Base-by-base conservation (phyloP, 2,329 filamentous ascomycete genomes). In the Aspergillus uvarum region DNA sequence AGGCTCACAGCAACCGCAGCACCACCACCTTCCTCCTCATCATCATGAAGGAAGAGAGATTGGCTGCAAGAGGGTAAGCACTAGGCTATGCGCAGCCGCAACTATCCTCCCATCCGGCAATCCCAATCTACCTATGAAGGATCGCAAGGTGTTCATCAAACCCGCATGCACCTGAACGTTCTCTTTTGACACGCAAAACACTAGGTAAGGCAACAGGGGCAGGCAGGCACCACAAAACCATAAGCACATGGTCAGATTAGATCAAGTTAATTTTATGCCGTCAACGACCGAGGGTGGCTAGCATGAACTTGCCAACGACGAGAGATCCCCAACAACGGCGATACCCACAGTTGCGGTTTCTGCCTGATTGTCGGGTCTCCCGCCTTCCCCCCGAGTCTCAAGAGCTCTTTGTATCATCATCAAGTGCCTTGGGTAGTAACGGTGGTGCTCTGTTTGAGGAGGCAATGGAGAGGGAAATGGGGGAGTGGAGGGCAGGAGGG, bases 231-330 rank as follows among this genome's bases (percentile, higher is more conserved):
- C 11, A 21, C 22, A 14, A 12, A 47, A 49, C 31, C 48, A 26
- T 55, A 35, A 60, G 61, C 57, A 55, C 56, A 68, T 69, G 70
- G 67, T 85, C 83, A 83, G 83, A 85, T 85, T 85, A 85, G 83
- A 85, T 85, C 83, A 85, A 85, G 83, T 84, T 76, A 80, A 80
- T 75, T 58, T 50, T 77, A 59, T 63, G 68, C 81, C 78, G 67
- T 81, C 82, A 83, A 69, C 67, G 77, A 72, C 67, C 66, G 61
- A 50, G 53, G 56, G 58, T 59, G 57, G 51, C 51, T 63, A 44
- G 31, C 49, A 63, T 51, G 3, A 29, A 29, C 26, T 29, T 24
- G 42, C 42, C 66, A 60, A 67, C 63, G 8, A 66, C 47, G 44
- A 54, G 47, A 54, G 14, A 35, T 16, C 12, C 56, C 21, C 21